Evolutionary conservation across 495 filamentous ascomycete genomes (phyloP).

Genomic region (Podospora comata): DNA sequence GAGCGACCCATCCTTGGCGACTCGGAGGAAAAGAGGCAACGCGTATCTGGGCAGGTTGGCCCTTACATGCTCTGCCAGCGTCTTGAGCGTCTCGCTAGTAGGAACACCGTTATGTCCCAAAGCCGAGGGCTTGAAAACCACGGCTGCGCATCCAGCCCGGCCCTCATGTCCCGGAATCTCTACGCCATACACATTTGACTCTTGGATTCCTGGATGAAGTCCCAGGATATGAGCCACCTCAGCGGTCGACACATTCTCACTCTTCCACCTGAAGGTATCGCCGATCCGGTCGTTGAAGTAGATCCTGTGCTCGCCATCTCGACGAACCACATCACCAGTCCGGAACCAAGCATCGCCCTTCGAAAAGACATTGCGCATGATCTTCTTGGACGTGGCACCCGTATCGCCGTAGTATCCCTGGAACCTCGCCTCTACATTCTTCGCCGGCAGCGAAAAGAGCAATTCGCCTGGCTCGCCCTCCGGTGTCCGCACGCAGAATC

Average conservation of each 20-base stretch:
- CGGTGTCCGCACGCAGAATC: constrained; percentile 61
- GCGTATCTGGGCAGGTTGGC: constrained; percentile 67
- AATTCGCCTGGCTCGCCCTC: constrained; percentile 75
- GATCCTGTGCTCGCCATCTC: constrained; percentile 67
- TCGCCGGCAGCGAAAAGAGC: constrained; percentile 66
- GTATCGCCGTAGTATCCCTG: constrained; percentile 85
- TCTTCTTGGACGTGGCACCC: constrained; percentile 71
- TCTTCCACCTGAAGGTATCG: constrained; percentile 95
- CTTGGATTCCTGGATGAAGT: constrained; percentile 60
- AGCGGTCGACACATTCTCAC: constrained; percentile 84
- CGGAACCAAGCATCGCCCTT: constrained; percentile 88
- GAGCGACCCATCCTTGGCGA: constrained; percentile 51
- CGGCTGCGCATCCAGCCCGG: constrained; percentile 75
- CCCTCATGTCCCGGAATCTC: constrained; percentile 80
- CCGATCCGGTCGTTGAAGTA: constrained; percentile 90
- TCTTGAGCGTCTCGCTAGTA: constrained; percentile 46
- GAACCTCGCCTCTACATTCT: constrained; percentile 62
- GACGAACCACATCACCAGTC: constrained; percentile 75
- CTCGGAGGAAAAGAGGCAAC: constrained; percentile 71
- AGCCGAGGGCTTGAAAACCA: constrained; percentile 49
- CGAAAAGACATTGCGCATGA: constrained; percentile 70
- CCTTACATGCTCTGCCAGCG: constrained; percentile 57
- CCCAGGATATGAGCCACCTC: constrained; percentile 77
- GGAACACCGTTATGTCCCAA: constrained; percentile 26
- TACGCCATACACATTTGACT: constrained; percentile 90